Evolutionary conservation across 331 rosid genomes (phyloP).

Genomic region (Cydonia oblonga): DNA sequence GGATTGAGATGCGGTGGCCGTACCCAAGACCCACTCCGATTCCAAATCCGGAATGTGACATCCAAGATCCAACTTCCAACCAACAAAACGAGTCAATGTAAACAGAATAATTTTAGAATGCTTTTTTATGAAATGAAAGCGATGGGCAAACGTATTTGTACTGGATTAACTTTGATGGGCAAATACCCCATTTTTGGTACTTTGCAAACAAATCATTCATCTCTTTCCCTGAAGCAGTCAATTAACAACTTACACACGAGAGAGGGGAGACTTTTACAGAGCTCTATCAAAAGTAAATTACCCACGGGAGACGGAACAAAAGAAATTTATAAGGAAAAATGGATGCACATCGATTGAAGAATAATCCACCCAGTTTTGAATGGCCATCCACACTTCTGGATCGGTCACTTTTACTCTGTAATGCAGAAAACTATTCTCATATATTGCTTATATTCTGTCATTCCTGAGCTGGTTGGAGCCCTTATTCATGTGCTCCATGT

Average conservation of each 20-base stretch:
- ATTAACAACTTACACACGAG: constrained; percentile 28
- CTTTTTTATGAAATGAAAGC: neutral
- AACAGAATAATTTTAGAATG: neutral
- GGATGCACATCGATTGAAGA: constrained; percentile 24
- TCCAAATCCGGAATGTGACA: neutral
- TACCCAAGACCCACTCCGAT: neutral
- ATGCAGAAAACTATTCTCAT: neutral
- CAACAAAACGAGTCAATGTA: neutral
- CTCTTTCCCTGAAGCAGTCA: constrained; percentile 7
- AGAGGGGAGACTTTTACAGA: constrained; percentile 22
- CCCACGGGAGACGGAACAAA: constrained; percentile 5
- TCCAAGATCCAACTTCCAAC: neutral
- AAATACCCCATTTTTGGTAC: constrained; percentile 17
- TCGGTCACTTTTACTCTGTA: constrained; percentile 8
- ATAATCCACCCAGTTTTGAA: constrained; percentile 18
- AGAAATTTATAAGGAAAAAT: constrained; percentile 9
- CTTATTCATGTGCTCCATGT: constrained; percentile 47
- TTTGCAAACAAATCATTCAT: constrained; percentile 18
- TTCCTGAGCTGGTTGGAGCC: constrained; percentile 31
- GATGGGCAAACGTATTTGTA: neutral
- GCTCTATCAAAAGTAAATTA: constrained; percentile 22
- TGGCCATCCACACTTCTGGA: constrained; percentile 14
- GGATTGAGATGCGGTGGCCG: neutral
- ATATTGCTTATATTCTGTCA: constrained; percentile 28
- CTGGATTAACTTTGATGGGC: neutral